Conservation (phyloP, 345 rosid genomes). For the Balakata baccata region DNA sequence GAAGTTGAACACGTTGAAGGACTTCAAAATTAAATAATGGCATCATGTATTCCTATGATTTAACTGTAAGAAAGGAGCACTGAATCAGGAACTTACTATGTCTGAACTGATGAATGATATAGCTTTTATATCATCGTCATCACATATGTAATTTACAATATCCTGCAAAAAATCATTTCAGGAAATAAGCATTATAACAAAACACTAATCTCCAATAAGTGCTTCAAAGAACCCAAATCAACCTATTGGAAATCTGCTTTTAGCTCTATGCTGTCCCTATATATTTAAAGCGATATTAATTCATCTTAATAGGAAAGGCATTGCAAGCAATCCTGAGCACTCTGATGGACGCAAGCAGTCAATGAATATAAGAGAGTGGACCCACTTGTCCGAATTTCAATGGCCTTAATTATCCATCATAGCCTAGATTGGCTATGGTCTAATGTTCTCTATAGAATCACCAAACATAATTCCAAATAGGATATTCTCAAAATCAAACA, state of each 20-base stretch:
- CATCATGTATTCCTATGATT: neutral
- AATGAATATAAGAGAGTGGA: too few relatives aligned
- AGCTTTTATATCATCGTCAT: slow-evolving; percentile 50
- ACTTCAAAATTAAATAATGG: neutral
- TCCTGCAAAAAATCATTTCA: slow-evolving; percentile 32
- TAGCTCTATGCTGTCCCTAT: neutral
- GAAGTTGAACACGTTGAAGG: too few relatives aligned
- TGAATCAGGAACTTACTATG: slow-evolving; percentile 28
- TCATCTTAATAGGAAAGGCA: neutral
- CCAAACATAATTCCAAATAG: neutral
- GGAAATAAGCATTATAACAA: neutral
- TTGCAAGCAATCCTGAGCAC: neutral
- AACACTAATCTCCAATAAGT: neutral
- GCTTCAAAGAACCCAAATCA: neutral
- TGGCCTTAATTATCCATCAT: neutral
- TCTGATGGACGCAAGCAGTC: neutral
- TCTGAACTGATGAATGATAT: slow-evolving; percentile 38
- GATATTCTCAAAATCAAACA: neutral
- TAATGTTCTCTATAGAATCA: neutral
- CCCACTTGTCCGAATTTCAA: too few relatives aligned
- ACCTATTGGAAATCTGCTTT: neutral
- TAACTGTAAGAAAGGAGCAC: neutral
- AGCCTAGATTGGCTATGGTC: neutral
- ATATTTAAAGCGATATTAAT: neutral
- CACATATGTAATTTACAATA: slow-evolving; percentile 39